phyloP scores from a whole-genome alignment of 371 early-diverging fungal species.

The Apophysomyces elegans region DNA sequence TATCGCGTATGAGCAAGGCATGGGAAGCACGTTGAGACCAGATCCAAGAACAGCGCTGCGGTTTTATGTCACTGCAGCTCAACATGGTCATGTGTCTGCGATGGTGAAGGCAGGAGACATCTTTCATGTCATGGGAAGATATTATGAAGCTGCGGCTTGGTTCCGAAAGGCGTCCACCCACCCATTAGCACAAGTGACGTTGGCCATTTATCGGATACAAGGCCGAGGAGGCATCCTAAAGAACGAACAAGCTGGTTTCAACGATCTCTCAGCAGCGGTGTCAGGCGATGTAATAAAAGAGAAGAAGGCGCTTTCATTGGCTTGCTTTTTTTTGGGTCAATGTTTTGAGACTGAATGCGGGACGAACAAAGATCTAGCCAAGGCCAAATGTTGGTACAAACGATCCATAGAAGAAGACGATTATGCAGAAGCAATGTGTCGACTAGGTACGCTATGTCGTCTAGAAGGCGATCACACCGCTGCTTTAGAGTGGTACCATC shows the following conservation, averaged over 20 bases:
- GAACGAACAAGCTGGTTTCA: conserved; percentile 2
- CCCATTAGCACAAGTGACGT: conserved; percentile 11
- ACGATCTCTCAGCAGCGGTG: background rate
- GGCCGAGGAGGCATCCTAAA: conserved; percentile 8
- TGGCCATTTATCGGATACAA: conserved; percentile 11
- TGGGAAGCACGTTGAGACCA: background rate
- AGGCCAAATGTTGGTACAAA: conserved; percentile 20
- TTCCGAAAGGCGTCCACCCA: conserved; percentile 7
- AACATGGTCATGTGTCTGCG: conserved; percentile 4
- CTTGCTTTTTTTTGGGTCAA: conserved; percentile 26
- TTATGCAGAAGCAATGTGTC: conserved; percentile 30
- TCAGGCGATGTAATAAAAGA: background rate
- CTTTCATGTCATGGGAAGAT: conserved; percentile 9
- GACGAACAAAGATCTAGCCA: background rate
- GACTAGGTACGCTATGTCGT: conserved; percentile 25
- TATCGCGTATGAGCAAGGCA: conserved; percentile 1
- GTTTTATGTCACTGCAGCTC: conserved; percentile 8
- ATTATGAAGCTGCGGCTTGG: conserved; percentile 12
- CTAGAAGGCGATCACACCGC: background rate
- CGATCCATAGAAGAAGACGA: conserved; percentile 14
- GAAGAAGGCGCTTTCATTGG: conserved; percentile 11
- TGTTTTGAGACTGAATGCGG: conserved; percentile 30
- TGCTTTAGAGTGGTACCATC: conserved; percentile 19
- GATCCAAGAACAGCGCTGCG: conserved; percentile 1
- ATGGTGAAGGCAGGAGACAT: conserved; percentile 12